phyloP scores from a whole-genome alignment of 2,329 filamentous ascomycete genomes.

The Clarireedia monteithiana region DNA sequence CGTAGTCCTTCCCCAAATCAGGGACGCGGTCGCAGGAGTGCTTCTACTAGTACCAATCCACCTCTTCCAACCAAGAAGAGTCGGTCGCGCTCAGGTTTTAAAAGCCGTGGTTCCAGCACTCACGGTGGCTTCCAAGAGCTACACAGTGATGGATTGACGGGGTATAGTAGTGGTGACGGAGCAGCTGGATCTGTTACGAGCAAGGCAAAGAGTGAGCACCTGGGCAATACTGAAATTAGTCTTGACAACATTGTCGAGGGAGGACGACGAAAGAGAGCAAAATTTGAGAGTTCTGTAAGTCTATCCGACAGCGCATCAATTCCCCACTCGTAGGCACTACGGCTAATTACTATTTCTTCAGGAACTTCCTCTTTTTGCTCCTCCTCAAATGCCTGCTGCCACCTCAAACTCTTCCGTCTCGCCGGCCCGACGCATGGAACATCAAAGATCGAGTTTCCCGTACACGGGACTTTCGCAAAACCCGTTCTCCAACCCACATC shows the following conservation, averaged over 20 bases:
- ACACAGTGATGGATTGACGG: slow-evolving; percentile 57
- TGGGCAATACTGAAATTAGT: slow-evolving; percentile 94
- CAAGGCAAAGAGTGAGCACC: slow-evolving; percentile 71
- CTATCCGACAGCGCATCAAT: neutral
- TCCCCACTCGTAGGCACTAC: neutral
- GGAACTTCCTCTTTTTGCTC: slow-evolving; percentile 93
- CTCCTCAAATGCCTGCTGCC: slow-evolving; percentile 84
- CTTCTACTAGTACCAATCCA: slow-evolving; percentile 53
- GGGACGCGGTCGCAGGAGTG: slow-evolving; percentile 66
- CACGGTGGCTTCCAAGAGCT: slow-evolving; percentile 47
- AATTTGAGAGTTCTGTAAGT: slow-evolving; percentile 95
- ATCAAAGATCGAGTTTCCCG: slow-evolving; percentile 64
- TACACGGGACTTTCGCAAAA: slow-evolving; percentile 71
- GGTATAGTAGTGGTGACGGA: slow-evolving; percentile 83
- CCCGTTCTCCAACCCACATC: slow-evolving; percentile 68
- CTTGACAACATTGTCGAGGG: slow-evolving; percentile 98
- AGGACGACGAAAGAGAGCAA: slow-evolving; percentile 87
- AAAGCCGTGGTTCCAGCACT: slow-evolving; percentile 55
- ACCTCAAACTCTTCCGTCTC: slow-evolving; percentile 98
- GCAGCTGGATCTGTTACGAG: slow-evolving; percentile 69
- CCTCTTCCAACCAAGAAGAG: slow-evolving; percentile 49
- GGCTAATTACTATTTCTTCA: slow-evolving; percentile 35
- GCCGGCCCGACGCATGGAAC: slow-evolving; percentile 72
- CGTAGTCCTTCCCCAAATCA: slow-evolving; percentile 71
- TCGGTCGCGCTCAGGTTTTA: slow-evolving; percentile 57